Evolutionary conservation across 1,139 yeast genomes (phyloP), one percentile per base, ranked within the genome.

Genomic region (Casaregolazyma suthepensis): DNA sequence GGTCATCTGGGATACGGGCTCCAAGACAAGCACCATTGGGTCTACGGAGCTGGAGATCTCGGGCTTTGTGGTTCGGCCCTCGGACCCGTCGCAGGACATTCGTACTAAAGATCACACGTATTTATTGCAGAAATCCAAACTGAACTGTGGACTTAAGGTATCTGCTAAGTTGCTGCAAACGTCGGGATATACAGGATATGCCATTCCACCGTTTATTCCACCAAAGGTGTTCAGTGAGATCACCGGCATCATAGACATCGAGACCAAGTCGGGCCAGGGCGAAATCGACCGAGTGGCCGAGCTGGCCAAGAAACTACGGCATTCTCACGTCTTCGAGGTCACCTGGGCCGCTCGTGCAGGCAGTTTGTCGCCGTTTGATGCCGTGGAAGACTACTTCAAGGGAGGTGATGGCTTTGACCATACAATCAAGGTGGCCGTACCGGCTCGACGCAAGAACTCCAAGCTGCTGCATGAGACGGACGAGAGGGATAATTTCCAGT

Each of bases 301-400:
- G 44, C 13, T 47, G 9, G 65, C 67, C 26, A 52, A 56, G 44
- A 50, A 57, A 47, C 56, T 56, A 22, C 56, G 56, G 31, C 45
- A 43, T 23, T 37, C 26, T 15, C 37, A 23, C 15, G 17, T 43
- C 1, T 47, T 47, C 62, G 83, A 85, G 55, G 76, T 86, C 43
- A 79, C 87, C 0, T 89, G 96, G 96, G 90, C 86, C 62, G 81
- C 84, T 1, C 80, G 85, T 54, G 84, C 89, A 15, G 81, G 87
- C 51, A 93, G 86, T 58, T 80, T 78, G 56, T 75, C 85, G 10
- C 95, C 96, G 0, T 79, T 79, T 50, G 85, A 82, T 54, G 81
- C 93, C 59, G 76, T 90, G 10, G 81, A 83, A 45, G 95, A 88
- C 66, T 85, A 91, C 1, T 79, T 89, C 57, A 77, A 79, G 20